Conservation (phyloP, 306 rosid genomes). For the Cajanus cajan region DNA sequence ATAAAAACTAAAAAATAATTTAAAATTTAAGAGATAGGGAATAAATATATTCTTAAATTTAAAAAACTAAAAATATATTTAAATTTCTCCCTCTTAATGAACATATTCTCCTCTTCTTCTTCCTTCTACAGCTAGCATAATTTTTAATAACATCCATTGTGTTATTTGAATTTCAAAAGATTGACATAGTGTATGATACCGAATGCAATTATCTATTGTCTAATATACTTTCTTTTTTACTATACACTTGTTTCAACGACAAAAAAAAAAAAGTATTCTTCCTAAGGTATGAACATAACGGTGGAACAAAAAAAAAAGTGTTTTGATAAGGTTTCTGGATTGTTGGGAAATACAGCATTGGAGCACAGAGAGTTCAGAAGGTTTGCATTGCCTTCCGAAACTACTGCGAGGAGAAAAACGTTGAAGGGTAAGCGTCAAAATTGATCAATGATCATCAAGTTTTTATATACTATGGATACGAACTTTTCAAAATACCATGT, state of each 20-base stretch:
- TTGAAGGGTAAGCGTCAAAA: conserved; percentile 61
- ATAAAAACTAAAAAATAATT: too few species aligned
- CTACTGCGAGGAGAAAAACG: conserved; percentile 53
- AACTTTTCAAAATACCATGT: neutral
- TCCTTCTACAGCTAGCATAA: neutral
- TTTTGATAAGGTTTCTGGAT: conserved; percentile 26
- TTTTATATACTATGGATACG: neutral
- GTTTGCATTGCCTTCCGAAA: conserved; percentile 61
- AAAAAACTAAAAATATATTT: too few species aligned
- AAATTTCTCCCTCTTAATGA: too few species aligned
- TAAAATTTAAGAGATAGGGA: too few species aligned
- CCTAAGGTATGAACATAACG: neutral
- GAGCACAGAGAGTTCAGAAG: conserved; percentile 73
- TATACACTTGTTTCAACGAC: neutral
- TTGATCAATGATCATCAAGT: neutral
- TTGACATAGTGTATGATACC: neutral
- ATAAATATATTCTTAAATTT: too few species aligned
- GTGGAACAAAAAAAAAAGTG: neutral
- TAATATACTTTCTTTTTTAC: neutral
- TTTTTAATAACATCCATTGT: too few species aligned
- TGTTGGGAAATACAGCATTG: conserved; percentile 60
- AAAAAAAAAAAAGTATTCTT: neutral
- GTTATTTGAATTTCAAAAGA: neutral
- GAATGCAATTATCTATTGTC: neutral
- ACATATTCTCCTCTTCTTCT: neutral